A percentile compares a stretch with the other conserved stretches of the same genome.
These are phyloP conservation scores for Coffea humblotiana DNA, from an alignment of 305 asterid genomes.

Conservation along the genomic window DNA sequence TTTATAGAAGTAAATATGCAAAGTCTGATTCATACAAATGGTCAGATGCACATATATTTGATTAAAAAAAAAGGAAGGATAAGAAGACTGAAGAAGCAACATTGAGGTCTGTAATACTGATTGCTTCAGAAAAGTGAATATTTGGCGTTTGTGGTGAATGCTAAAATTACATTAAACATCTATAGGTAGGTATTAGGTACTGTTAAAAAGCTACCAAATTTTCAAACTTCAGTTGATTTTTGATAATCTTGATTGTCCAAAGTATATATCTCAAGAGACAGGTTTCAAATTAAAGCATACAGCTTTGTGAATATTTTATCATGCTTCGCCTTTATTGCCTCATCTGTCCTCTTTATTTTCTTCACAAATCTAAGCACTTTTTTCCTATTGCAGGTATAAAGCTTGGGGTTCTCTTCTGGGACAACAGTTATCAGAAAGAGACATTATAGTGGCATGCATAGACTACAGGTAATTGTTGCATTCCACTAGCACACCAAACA, in stretches of 20 bases:
- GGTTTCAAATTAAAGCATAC: not conserved
- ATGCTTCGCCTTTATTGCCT: not conserved
- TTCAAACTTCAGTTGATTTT: not conserved
- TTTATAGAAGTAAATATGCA: not conserved
- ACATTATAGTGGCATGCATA: constrained; percentile 93
- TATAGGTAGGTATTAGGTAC: not conserved
- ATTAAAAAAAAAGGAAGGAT: not conserved
- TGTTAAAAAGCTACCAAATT: not conserved
- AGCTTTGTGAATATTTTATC: not conserved
- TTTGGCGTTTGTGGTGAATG: not conserved
- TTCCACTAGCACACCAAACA: not conserved
- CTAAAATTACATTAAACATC: not conserved
- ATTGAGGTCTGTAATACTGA: not conserved
- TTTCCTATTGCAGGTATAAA: constrained; percentile 64
- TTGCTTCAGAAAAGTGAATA: not conserved
- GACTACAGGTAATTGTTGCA: constrained; percentile 73
- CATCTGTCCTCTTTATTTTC: constrained; percentile 15
- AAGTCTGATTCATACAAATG: not conserved
- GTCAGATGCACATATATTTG: not conserved
- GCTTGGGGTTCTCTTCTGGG: constrained; percentile 99
- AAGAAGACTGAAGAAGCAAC: not conserved
- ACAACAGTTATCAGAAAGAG: constrained; percentile 86
- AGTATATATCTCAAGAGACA: not conserved
- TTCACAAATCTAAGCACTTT: constrained; percentile 19
- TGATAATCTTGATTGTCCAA: not conserved